Conservation (phyloP, 805 yeast species). For the Sugiyamaella lignohabitans region DNA sequence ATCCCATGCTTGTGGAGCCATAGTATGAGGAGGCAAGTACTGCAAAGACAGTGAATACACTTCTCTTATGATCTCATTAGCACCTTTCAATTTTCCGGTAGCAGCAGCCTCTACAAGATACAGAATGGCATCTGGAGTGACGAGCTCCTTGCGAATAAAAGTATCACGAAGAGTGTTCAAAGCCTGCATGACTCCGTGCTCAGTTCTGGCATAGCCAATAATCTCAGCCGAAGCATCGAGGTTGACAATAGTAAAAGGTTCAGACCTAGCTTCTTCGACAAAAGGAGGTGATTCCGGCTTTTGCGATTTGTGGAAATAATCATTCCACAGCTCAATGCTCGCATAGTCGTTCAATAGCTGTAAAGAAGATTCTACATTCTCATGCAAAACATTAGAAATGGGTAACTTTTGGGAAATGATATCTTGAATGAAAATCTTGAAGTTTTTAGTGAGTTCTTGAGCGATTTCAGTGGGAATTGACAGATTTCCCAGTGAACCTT, state of each 20-base stretch:
- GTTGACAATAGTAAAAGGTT: slow-evolving; percentile 9
- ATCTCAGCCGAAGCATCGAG: slow-evolving; percentile 14
- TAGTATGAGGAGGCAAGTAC: slow-evolving; percentile 19
- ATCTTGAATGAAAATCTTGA: slow-evolving; percentile 13
- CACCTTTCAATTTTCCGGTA: not conserved
- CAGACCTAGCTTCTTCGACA: not conserved
- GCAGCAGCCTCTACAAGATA: slow-evolving; percentile 19
- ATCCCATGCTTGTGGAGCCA: slow-evolving; percentile 18
- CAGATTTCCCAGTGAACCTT: slow-evolving; percentile 16
- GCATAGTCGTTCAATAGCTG: slow-evolving; percentile 5
- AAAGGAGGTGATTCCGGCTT: not conserved
- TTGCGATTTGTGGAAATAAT: not conserved
- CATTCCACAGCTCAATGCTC: slow-evolving; percentile 6
- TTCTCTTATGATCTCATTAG: slow-evolving; percentile 4
- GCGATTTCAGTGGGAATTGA: slow-evolving; percentile 16
- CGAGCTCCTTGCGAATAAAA: slow-evolving; percentile 5
- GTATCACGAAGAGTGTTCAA: slow-evolving; percentile 15
- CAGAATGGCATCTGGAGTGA: slow-evolving; percentile 19
- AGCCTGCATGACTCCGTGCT: slow-evolving; percentile 14
- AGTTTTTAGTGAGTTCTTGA: slow-evolving; percentile 10
- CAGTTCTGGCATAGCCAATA: slow-evolving; percentile 16
- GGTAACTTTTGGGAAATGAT: slow-evolving; percentile 6
- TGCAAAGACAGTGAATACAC: slow-evolving; percentile 15
- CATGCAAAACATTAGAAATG: slow-evolving; percentile 1
- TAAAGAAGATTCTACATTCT: slow-evolving; percentile 8